These are phyloP conservation scores for Solanum chacoense DNA, from an alignment of 305 asterid genomes.

Conservation along the genomic window DNA sequence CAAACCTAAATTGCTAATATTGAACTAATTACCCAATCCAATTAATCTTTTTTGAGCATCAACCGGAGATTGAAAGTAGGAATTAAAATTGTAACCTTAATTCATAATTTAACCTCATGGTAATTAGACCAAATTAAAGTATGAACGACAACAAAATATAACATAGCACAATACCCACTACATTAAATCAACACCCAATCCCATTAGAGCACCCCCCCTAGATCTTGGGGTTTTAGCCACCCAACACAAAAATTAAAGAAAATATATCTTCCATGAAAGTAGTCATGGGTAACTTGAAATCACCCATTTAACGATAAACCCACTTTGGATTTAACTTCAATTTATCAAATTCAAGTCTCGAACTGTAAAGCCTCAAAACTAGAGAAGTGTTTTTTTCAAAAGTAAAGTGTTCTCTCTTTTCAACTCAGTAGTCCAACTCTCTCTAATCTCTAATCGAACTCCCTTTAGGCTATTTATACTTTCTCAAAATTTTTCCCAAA, in stretches of 20 bases:
- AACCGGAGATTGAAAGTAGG: not conserved
- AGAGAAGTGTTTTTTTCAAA: not conserved
- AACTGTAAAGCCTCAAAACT: not conserved
- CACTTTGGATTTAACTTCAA: not conserved
- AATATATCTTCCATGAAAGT: not conserved
- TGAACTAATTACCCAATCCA: not conserved
- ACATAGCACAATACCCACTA: not conserved
- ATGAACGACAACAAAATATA: not conserved
- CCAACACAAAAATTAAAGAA: not conserved
- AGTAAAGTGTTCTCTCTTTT: not conserved
- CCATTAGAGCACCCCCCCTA: not conserved
- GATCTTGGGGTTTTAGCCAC: not conserved
- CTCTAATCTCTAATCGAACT: not conserved
- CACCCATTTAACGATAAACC: not conserved
- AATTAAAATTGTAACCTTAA: not conserved
- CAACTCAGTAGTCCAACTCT: not conserved
- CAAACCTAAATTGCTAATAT: not conserved
- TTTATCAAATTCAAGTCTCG: not conserved
- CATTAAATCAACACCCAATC: not conserved
- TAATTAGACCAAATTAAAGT: not conserved
- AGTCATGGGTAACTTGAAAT: not conserved
- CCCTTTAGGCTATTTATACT: not conserved
- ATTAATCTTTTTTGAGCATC: not conserved
- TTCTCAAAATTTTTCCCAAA: not conserved
- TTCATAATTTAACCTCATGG: not conserved